A percentile compares a stretch with the other conserved stretches of the same genome.
Evolutionary conservation across 2,329 filamentous ascomycete species (phyloP).

Genomic region (Elsinoe ampelina): DNA sequence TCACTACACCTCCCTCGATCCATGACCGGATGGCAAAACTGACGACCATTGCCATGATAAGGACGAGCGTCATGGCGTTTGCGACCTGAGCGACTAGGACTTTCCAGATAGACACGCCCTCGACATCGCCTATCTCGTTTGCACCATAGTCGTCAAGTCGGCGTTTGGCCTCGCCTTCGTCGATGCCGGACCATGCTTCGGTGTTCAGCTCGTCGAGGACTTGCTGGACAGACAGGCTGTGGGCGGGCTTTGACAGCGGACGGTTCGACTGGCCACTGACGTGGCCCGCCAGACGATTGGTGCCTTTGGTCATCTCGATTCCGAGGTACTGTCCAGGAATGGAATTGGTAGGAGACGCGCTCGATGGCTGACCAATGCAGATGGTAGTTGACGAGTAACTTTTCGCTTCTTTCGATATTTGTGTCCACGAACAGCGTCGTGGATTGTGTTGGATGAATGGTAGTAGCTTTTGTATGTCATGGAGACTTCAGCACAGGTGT

Average conservation of each 20-base stretch:
- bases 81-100: slow-evolving; percentile 63
- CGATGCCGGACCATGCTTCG: slow-evolving; percentile 43
- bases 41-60: slow-evolving; percentile 41
- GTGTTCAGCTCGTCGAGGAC: background rate
- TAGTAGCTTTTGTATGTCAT: background rate
- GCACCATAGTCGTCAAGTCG: slow-evolving; percentile 52
- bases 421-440: background rate
- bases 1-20: slow-evolving; percentile 41
- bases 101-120: slow-evolving; percentile 59
- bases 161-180: slow-evolving; percentile 48
- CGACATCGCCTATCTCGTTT: slow-evolving; percentile 63
- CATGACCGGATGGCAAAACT: slow-evolving; percentile 39
- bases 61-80: slow-evolving; percentile 68
- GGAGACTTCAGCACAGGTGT: background rate
- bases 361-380: too few relatives aligned
- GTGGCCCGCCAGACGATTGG: background rate
- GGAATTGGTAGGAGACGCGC: background rate
- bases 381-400: background rate
- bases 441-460: background rate
- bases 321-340: background rate
- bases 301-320: background rate
- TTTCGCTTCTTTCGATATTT: background rate
- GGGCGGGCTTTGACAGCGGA: background rate
- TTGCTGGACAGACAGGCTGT: background rate
- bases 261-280: background rate